These are phyloP conservation scores for Lodderomyces theae DNA, from an alignment of 1,139 yeast species.

Conservation along the genomic window DNA sequence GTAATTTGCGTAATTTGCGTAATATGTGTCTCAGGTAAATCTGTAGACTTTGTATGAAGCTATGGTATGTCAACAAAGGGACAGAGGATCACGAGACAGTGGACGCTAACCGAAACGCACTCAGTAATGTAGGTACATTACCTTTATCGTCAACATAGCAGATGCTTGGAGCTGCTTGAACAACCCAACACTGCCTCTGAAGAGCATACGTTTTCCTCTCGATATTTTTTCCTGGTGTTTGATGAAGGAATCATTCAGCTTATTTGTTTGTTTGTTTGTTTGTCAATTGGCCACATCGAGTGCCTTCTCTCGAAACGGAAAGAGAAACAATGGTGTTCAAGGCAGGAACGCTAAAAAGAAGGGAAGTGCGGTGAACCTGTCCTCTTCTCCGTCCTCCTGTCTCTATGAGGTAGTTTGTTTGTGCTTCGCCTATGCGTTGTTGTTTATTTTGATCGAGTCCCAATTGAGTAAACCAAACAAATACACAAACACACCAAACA, in stretches of 20 bases:
- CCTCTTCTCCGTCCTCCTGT: not conserved
- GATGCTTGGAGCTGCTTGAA: too few relatives aligned
- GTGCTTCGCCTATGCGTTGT: not conserved
- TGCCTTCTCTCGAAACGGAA: not conserved
- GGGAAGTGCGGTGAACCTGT: not conserved
- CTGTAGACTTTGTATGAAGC: too few relatives aligned
- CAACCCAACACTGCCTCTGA: too few relatives aligned
- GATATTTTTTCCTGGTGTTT: too few relatives aligned
- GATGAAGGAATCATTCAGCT: too few relatives aligned
- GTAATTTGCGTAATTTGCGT: not conserved
- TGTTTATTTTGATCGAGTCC: slow-evolving; percentile 9
- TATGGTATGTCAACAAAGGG: too few relatives aligned
- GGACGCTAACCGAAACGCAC: too few relatives aligned
- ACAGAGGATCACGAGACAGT: too few relatives aligned
- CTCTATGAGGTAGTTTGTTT: not conserved
- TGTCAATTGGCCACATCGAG: not conserved
- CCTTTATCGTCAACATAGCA: too few relatives aligned
- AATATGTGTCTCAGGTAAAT: too few relatives aligned
- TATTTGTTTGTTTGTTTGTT: slow-evolving; percentile 1
- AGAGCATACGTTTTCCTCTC: too few relatives aligned
- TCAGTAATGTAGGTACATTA: too few relatives aligned
- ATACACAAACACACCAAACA: slow-evolving; percentile 1
- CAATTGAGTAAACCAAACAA: slow-evolving; percentile 6
- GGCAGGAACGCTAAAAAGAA: not conserved
- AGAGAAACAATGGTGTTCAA: not conserved